phyloP scores from a whole-genome alignment of 176 grass and related monocot genomes.

The Aegilops bicornis region DNA sequence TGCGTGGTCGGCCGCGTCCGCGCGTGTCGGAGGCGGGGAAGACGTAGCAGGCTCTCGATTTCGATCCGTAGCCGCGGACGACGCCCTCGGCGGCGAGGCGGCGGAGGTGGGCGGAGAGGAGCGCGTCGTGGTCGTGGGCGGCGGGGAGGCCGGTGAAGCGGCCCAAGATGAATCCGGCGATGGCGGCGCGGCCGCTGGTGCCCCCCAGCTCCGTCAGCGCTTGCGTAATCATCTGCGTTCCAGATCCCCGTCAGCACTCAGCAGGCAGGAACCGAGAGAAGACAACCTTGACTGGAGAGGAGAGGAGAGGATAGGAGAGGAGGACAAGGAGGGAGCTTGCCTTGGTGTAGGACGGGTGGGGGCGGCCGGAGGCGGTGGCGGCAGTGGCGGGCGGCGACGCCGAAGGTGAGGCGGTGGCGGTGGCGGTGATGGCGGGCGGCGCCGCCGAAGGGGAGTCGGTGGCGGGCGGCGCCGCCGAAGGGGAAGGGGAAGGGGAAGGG shows the following conservation, averaged over 20 bases:
- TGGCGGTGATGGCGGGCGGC: too few species aligned
- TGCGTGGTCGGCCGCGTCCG: too few species aligned
- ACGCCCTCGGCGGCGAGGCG: conserved; percentile 38
- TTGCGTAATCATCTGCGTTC: conserved; percentile 47
- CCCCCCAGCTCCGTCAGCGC: conserved; percentile 36
- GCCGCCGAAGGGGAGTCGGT: too few species aligned
- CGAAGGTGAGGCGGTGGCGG: background rate
- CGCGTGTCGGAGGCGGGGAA: background rate
- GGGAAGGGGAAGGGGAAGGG: too few species aligned
- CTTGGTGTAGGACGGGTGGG: conserved; percentile 37
- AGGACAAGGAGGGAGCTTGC: background rate
- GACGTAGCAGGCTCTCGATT: conserved; percentile 19
- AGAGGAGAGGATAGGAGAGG: too few species aligned
- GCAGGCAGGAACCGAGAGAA: too few species aligned
- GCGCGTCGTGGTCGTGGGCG: conserved; percentile 2
- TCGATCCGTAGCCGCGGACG: conserved; percentile 7
- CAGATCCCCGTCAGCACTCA: background rate
- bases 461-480: too few species aligned
- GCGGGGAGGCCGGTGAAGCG: conserved; percentile 45
- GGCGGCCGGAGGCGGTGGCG: background rate
- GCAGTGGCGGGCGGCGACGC: conserved; percentile 13
- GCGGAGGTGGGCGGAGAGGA: conserved; percentile 36
- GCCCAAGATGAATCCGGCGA: conserved; percentile 36
- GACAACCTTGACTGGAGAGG: too few species aligned
- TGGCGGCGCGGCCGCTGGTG: conserved; percentile 25